These are phyloP conservation scores for Candida pini DNA, from an alignment of 805 yeast species.

Conservation along the genomic window DNA sequence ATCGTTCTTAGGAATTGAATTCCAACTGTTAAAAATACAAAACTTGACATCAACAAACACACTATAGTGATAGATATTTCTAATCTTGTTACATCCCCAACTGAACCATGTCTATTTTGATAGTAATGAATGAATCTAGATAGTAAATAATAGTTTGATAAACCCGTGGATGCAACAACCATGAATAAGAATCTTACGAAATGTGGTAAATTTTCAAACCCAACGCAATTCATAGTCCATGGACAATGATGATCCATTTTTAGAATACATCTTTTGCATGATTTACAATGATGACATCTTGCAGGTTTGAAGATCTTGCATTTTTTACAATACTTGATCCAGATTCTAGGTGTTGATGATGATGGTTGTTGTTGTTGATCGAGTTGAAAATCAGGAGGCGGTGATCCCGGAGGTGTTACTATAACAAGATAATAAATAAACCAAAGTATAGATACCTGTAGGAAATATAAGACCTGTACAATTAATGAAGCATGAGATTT, in stretches of 20 bases:
- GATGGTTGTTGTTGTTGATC: slow-evolving; percentile 18
- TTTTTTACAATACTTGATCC: slow-evolving; percentile 69
- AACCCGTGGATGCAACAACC: slow-evolving; percentile 50
- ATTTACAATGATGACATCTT: slow-evolving; percentile 80
- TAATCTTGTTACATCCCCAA: slow-evolving; percentile 43
- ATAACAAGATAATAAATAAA: slow-evolving; percentile 70
- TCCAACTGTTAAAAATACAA: slow-evolving; percentile 57
- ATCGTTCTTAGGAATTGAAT: slow-evolving; percentile 59
- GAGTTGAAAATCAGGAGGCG: slow-evolving; percentile 44
- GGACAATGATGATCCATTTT: slow-evolving; percentile 95
- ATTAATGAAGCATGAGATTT: background rate
- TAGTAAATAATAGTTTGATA: slow-evolving; percentile 38
- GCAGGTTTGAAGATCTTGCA: slow-evolving; percentile 75
- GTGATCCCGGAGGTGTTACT: slow-evolving; percentile 58
- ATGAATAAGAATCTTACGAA: slow-evolving; percentile 70
- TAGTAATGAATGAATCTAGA: slow-evolving; percentile 40
- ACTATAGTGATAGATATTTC: slow-evolving; percentile 54
- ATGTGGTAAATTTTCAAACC: slow-evolving; percentile 70
- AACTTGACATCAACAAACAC: slow-evolving; percentile 46
- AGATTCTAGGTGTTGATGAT: no score
- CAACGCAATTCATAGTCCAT: slow-evolving; percentile 91
- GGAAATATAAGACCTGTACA: slow-evolving; percentile 50
- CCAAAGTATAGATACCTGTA: slow-evolving; percentile 68
- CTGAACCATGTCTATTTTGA: slow-evolving; percentile 45
- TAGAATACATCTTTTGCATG: slow-evolving; percentile 69